phyloP scores from a whole-genome alignment of 2,329 filamentous ascomycete genomes.

The Myriosclerotinia scirpicola region DNA sequence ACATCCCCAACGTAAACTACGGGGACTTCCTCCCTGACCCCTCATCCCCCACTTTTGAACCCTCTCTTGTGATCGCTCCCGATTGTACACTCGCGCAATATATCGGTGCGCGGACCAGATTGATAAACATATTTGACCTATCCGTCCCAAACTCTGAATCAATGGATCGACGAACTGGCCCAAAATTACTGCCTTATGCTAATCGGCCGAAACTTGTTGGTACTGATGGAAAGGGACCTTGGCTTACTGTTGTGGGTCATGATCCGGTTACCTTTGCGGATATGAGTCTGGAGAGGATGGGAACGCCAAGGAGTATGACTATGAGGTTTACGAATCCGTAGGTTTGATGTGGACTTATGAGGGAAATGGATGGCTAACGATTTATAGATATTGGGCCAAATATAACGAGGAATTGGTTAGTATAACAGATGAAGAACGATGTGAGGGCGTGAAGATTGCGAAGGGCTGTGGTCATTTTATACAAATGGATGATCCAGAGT shows the following conservation, averaged over 20 bases:
- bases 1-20: constrained; percentile 40
- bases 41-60: constrained; percentile 35
- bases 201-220: constrained; percentile 38
- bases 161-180: constrained; percentile 37
- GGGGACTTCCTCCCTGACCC: constrained; percentile 38
- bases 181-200: constrained; percentile 35
- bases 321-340: constrained; percentile 40
- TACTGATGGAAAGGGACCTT: constrained; percentile 33
- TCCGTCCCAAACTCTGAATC: constrained; percentile 38
- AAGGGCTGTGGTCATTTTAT: constrained; percentile 41
- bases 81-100: constrained; percentile 39
- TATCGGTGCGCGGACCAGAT: constrained; percentile 35
- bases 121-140: constrained; percentile 38
- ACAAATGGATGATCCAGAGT: constrained; percentile 39
- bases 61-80: constrained; percentile 31
- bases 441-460: constrained; percentile 38
- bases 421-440: constrained; percentile 37
- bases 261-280: constrained; percentile 39
- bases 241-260: constrained; percentile 40
- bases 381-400: constrained; percentile 39
- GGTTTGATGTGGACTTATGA: constrained; percentile 20
- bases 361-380: background rate
- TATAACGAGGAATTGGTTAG: constrained; percentile 40
- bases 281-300: constrained; percentile 39
- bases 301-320: constrained; percentile 38